A percentile compares a stretch with the other conserved stretches of the same genome.
phyloP scores from a whole-genome alignment of 2,329 filamentous ascomycete species.

The Pyricularia sp. region DNA sequence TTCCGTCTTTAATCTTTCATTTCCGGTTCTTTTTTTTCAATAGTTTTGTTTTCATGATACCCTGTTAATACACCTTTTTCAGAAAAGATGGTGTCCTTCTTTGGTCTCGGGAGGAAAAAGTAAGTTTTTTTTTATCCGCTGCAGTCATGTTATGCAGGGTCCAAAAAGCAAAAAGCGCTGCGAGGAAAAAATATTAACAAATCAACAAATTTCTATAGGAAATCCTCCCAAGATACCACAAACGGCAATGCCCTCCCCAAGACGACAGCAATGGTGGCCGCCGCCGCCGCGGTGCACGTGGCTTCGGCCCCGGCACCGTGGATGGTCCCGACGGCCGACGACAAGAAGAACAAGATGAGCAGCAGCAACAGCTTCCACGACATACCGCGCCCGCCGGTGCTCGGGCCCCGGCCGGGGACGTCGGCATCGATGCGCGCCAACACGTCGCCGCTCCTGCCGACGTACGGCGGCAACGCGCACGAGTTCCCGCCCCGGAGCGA shows the following conservation, averaged over 20 bases:
- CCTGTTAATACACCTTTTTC: background rate
- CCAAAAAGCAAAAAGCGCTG: background rate
- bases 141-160: background rate
- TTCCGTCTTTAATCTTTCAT: background rate
- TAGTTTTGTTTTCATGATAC: background rate
- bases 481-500: background rate
- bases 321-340: background rate
- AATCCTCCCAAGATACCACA: background rate
- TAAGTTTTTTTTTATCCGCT: conserved; percentile 26
- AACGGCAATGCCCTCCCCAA: background rate
- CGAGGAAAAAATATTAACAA: background rate
- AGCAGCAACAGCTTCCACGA: conserved; percentile 19
- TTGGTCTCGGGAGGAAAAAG: conserved; percentile 50
- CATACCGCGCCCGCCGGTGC: conserved; percentile 8
- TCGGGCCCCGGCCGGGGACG: conserved; percentile 22
- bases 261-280: background rate
- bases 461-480: background rate
- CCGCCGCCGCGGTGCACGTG: background rate
- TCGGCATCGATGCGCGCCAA: conserved; percentile 22
- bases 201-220: background rate
- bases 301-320: background rate
- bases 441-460: conserved; percentile 1
- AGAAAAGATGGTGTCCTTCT: conserved; percentile 47
- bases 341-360: conserved; percentile 11
- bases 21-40: background rate